A percentile compares a stretch with the other conserved stretches of the same genome.
phyloP scores from a whole-genome alignment of 2,329 filamentous ascomycete genomes.

The Diaporthe ampelina region DNA sequence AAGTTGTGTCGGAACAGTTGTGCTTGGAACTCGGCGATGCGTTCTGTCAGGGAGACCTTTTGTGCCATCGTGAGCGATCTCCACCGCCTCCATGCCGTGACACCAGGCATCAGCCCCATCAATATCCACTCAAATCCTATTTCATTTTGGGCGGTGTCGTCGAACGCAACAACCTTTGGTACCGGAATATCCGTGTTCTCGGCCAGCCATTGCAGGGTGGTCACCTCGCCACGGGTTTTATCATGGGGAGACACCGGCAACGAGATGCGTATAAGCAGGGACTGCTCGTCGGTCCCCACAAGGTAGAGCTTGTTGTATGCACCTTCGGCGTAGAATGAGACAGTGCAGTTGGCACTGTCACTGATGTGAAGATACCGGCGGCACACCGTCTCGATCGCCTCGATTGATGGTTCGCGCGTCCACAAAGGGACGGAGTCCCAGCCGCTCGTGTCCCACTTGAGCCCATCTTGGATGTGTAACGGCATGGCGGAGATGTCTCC shows the following conservation, averaged over 20 bases:
- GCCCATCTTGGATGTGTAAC: neutral
- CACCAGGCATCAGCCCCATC: neutral
- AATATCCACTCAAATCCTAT: neutral
- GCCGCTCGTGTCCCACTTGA: neutral
- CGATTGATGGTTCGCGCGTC: neutral
- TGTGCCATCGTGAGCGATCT: constrained; percentile 1
- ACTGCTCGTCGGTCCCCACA: neutral
- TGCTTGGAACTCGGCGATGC: constrained; percentile 1
- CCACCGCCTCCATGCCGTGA: neutral
- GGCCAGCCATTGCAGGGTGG: neutral
- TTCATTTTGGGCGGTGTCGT: neutral
- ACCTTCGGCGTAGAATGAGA: constrained; percentile 1
- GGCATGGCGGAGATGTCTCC: neutral
- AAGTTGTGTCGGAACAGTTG: neutral
- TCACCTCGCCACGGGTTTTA: constrained; percentile 2
- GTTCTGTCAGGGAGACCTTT: neutral
- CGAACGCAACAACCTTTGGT: neutral
- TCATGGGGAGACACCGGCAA: neutral
- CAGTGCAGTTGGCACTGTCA: neutral
- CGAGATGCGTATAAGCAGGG: neutral
- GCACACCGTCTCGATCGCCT: constrained; percentile 1
- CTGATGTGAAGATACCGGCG: neutral
- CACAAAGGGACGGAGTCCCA: neutral
- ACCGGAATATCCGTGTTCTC: neutral
- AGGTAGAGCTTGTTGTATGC: neutral